phyloP scores from a whole-genome alignment of 768 basidiomycete species.

The Aureoboletus auriporus region DNA sequence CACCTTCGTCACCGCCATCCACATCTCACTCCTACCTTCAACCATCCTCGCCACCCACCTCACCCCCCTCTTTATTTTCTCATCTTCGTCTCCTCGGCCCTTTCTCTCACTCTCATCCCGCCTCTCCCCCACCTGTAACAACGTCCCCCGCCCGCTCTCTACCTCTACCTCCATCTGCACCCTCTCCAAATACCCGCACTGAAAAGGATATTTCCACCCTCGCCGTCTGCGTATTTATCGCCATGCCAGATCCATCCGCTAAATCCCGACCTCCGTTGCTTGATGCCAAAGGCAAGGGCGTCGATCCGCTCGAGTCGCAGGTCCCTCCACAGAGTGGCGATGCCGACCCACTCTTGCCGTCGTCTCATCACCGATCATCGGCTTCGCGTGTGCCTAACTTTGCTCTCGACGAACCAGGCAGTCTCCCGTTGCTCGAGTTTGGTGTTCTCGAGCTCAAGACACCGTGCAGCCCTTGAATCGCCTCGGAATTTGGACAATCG shows the following conservation, averaged over 20 bases:
- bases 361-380: background rate
- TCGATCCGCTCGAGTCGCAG: constrained; percentile 6
- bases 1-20: background rate
- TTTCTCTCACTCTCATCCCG: background rate
- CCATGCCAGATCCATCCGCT: constrained; percentile 18
- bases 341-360: constrained; percentile 2
- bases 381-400: constrained; percentile 14
- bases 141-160: background rate
- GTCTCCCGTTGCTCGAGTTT: no score
- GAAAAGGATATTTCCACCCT: constrained; percentile 4
- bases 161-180: background rate
- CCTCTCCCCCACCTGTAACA: background rate
- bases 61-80: constrained; percentile 4
- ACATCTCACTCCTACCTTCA: background rate
- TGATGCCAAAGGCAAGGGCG: constrained; percentile 18
- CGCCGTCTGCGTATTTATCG: constrained; percentile 17
- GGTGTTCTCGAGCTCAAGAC: no score
- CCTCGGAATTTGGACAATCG: no score
- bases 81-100: constrained; percentile 7
- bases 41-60: background rate
- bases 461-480: no score
- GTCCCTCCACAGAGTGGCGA: background rate
- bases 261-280: background rate
- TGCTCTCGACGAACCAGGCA: constrained; percentile 7
- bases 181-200: background rate